phyloP scores from a whole-genome alignment of 2,329 filamentous ascomycete species.

The Pseudogymnoascus sp. region DNA sequence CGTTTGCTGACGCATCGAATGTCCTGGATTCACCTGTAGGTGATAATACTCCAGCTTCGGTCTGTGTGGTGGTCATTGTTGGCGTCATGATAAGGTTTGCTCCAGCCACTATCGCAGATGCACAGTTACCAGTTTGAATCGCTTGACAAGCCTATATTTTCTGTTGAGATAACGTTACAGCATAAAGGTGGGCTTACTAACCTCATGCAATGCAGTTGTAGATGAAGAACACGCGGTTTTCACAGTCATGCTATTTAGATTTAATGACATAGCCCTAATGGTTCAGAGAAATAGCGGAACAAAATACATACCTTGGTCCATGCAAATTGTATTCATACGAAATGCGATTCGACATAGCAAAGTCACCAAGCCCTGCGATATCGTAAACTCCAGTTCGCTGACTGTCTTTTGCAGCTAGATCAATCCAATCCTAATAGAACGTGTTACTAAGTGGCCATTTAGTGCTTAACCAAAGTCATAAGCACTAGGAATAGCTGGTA shows the following conservation, averaged over 20 bases:
- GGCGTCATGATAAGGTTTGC: conserved; percentile 18
- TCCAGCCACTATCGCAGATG: conserved; percentile 32
- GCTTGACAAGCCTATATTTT: neutral
- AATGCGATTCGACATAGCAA: neutral
- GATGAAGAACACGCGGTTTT: neutral
- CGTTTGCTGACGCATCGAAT: conserved; percentile 36
- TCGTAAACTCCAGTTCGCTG: conserved; percentile 28
- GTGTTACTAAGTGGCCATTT: neutral
- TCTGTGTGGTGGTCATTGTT: conserved; percentile 22
- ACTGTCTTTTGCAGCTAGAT: conserved; percentile 15
- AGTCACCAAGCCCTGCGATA: neutral
- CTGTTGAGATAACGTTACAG: neutral
- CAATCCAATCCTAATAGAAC: neutral
- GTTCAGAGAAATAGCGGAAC: neutral
- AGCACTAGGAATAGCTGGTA: neutral
- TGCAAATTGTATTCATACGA: neutral
- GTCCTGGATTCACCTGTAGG: conserved; percentile 27
- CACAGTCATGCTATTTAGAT: neutral
- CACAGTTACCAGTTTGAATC: conserved; percentile 38
- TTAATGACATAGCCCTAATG: neutral
- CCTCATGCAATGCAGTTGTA: neutral
- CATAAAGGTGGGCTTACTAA: neutral
- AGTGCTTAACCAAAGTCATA: neutral
- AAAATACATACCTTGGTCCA: neutral
- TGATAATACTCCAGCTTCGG: conserved; percentile 25